Evolutionary conservation across 2,329 filamentous ascomycete genomes (phyloP).

Genomic region (Leptographium lundbergii): DNA sequence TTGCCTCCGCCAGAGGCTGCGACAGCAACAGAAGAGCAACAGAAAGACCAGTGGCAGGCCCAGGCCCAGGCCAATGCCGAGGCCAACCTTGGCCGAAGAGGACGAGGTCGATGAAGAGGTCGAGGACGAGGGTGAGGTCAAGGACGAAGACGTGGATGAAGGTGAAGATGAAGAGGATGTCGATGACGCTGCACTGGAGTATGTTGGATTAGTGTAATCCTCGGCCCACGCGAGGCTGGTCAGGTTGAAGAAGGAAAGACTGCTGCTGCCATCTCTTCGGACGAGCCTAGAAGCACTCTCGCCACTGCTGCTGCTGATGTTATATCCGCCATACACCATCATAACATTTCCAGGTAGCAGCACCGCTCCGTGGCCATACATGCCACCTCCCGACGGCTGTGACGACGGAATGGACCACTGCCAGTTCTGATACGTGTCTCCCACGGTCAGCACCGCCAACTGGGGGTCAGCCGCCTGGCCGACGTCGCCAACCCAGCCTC

Average conservation of each 20-base stretch:
- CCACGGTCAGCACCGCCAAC: conserved; percentile 63
- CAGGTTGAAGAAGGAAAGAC: conserved; percentile 39
- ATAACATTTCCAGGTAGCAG: conserved; percentile 55
- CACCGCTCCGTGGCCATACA: conserved; percentile 52
- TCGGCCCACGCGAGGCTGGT: conserved; percentile 41
- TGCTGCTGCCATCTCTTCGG: neutral
- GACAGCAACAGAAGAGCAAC: conserved; percentile 27
- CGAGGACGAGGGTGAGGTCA: no score
- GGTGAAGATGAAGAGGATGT: conserved; percentile 3
- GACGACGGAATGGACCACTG: conserved; percentile 51
- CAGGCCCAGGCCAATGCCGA: conserved; percentile 53
- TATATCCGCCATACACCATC: conserved; percentile 53
- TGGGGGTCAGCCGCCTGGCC: conserved; percentile 68
- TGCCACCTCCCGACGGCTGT: conserved; percentile 31
- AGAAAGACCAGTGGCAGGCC: conserved; percentile 36
- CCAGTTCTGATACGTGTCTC: conserved; percentile 64
- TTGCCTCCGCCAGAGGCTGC: conserved; percentile 32
- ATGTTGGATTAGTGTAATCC: conserved; percentile 32
- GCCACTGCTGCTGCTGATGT: conserved; percentile 21
- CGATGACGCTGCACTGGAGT: conserved; percentile 6
- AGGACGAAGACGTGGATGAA: conserved; percentile 3
- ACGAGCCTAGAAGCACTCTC: conserved; percentile 9
- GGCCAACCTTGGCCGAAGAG: conserved; percentile 33
- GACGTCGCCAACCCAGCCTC: conserved; percentile 85
- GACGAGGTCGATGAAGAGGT: neutral